Conservation (phyloP, 805 yeast genomes). For the Metschnikowia corniflorae region DNA sequence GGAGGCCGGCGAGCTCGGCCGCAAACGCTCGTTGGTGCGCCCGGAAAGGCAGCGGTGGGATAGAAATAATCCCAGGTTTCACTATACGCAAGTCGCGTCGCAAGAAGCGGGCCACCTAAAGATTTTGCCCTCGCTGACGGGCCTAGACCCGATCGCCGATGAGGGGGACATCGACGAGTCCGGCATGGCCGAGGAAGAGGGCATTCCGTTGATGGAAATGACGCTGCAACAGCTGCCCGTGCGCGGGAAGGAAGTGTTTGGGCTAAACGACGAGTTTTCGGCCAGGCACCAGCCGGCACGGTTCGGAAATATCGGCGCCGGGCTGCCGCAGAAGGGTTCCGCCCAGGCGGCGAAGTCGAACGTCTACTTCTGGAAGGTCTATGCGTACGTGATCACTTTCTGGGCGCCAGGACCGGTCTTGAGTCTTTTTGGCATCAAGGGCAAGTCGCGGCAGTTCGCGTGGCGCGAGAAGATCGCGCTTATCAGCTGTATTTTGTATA, state of each 20-base stretch:
- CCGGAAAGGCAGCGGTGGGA: constrained; percentile 75
- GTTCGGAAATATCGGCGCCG: background rate
- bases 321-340: background rate
- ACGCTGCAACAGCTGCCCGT: constrained; percentile 13
- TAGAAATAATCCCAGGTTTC: constrained; percentile 71
- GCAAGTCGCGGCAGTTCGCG: constrained; percentile 82
- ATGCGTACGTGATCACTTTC: constrained; percentile 77
- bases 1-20: constrained; percentile 37
- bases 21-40: constrained; percentile 72
- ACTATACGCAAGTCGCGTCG: constrained; percentile 70
- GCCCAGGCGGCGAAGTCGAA: constrained; percentile 13
- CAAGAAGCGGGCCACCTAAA: constrained; percentile 59
- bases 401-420: constrained; percentile 87
- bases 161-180: constrained; percentile 19
- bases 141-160: constrained; percentile 52
- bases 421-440: constrained; percentile 69
- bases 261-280: constrained; percentile 56
- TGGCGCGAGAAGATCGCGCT: constrained; percentile 96
- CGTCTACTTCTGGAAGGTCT: constrained; percentile 68
- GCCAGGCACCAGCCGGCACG: constrained; percentile 6
- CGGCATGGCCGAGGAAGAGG: constrained; percentile 29
- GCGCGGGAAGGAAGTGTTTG: constrained; percentile 51
- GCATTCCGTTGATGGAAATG: constrained; percentile 43
- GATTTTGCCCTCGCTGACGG: constrained; percentile 62
- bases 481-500: constrained; percentile 63